Conservation (phyloP, 192 early-diverging fungal genomes). For the Coemansia sp. region DNA sequence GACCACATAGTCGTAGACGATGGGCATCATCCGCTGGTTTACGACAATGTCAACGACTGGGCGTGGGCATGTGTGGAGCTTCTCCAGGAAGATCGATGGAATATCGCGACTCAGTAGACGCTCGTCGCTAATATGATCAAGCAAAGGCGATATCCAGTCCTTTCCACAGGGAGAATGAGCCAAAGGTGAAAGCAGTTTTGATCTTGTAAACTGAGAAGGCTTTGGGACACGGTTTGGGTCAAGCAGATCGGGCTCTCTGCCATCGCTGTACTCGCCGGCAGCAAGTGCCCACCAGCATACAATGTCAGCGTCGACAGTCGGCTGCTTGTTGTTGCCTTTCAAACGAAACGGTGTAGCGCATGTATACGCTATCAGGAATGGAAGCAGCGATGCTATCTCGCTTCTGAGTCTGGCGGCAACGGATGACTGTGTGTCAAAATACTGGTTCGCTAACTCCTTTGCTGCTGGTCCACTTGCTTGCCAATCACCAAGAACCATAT, state of each 20-base stretch:
- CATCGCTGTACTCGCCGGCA: neutral
- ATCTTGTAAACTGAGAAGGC: slow-evolving; percentile 14
- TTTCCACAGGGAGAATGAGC: slow-evolving; percentile 23
- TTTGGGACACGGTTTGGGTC: slow-evolving; percentile 16
- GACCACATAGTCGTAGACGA: slow-evolving; percentile 49
- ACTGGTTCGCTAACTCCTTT: neutral
- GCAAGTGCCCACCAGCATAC: slow-evolving; percentile 33
- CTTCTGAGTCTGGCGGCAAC: neutral
- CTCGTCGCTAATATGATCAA: slow-evolving; percentile 24
- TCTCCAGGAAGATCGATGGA: neutral
- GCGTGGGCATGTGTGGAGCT: slow-evolving; percentile 22
- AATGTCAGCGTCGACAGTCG: slow-evolving; percentile 11
- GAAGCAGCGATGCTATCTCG: slow-evolving; percentile 12
- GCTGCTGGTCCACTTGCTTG: slow-evolving; percentile 4
- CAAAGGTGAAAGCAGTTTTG: slow-evolving; percentile 8
- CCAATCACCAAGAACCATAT: slow-evolving; percentile 31
- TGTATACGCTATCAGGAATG: slow-evolving; percentile 20
- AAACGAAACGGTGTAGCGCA: slow-evolving; percentile 21
- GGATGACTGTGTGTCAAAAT: neutral
- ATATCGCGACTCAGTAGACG: slow-evolving; percentile 13
- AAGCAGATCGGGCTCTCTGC: slow-evolving; percentile 1
- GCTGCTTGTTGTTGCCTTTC: neutral
- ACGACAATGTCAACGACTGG: slow-evolving; percentile 24
- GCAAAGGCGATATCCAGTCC: slow-evolving; percentile 41
- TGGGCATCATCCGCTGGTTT: slow-evolving; percentile 34